Percentiles rank a stretch among this genome's conserved stretches.
Conservation (phyloP, 169 alveolate species). For the Plasmodium berghei region DNA sequence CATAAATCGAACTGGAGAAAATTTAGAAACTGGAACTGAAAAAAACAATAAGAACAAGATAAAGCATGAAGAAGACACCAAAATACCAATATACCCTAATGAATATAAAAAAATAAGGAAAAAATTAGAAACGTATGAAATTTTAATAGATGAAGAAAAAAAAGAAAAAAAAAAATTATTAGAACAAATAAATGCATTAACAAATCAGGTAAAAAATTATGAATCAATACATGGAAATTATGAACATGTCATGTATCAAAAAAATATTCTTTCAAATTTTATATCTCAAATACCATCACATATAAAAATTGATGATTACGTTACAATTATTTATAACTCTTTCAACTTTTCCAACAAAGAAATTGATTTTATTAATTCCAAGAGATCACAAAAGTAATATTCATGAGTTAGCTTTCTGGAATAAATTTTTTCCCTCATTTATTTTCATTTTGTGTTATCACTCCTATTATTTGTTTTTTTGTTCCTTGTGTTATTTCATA, state of each 20-base stretch:
- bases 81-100: slow-evolving; percentile 63
- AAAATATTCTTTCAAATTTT: slow-evolving; percentile 44
- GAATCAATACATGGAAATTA: slow-evolving; percentile 68
- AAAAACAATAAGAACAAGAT: neutral
- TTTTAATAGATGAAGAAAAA: slow-evolving; percentile 40
- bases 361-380: slow-evolving; percentile 42
- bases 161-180: slow-evolving; percentile 15
- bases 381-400: slow-evolving; percentile 23
- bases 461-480: too few species aligned
- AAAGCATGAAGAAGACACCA: neutral
- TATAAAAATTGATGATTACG: slow-evolving; percentile 63
- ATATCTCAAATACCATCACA: slow-evolving; percentile 52
- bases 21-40: neutral
- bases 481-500: too few species aligned
- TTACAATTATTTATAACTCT: slow-evolving; percentile 59
- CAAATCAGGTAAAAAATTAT: slow-evolving; percentile 45
- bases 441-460: too few species aligned
- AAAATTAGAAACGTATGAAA: slow-evolving; percentile 58
- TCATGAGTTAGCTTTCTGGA: too few species aligned
- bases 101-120: slow-evolving; percentile 59
- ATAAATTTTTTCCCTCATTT: too few species aligned
- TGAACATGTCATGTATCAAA: slow-evolving; percentile 61
- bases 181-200: slow-evolving; percentile 28
- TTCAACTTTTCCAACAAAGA: slow-evolving; percentile 48
- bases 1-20: neutral